phyloP scores from a whole-genome alignment of 352 stramenopile genomes.

The Aphanomyces euteiches region DNA sequence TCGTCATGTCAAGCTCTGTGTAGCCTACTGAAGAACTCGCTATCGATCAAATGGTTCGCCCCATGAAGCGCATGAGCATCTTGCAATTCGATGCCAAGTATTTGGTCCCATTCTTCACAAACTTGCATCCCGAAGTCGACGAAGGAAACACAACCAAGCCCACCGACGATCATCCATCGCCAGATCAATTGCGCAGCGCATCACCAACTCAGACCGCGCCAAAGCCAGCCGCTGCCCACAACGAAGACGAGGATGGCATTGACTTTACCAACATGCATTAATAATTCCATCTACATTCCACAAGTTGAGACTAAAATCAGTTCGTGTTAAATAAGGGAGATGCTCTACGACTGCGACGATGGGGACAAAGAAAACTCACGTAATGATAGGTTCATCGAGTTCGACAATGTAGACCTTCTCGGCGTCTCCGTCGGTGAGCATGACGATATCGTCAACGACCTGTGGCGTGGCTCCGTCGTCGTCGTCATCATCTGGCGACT shows the following conservation, averaged over 20 bases:
- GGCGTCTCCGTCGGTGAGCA: not conserved
- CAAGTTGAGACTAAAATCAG: too few species aligned
- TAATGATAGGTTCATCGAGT: not conserved
- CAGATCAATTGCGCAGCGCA: constrained; percentile 6
- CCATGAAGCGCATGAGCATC: constrained; percentile 73
- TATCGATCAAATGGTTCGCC: constrained; percentile 73
- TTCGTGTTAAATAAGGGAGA: not conserved
- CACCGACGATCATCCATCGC: not conserved
- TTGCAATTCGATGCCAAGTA: constrained; percentile 87
- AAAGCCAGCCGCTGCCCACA: not conserved
- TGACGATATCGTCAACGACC: not conserved
- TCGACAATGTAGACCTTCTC: constrained; percentile 22
- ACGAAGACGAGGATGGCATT: constrained; percentile 30
- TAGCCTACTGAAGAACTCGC: constrained; percentile 67
- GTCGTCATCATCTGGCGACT: constrained; percentile 12
- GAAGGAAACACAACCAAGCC: constrained; percentile 24
- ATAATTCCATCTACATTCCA: not conserved
- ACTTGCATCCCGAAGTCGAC: constrained; percentile 54
- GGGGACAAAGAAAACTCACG: too few species aligned
- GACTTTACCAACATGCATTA: constrained; percentile 30
- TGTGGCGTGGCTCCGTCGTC: not conserved
- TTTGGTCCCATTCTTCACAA: constrained; percentile 73
- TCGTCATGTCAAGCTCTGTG: not conserved
- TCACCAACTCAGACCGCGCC: not conserved
- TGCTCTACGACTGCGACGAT: too few species aligned